These are phyloP conservation scores for Termitomyces sp. DNA, from an alignment of 768 basidiomycete genomes.

Conservation along the genomic window DNA sequence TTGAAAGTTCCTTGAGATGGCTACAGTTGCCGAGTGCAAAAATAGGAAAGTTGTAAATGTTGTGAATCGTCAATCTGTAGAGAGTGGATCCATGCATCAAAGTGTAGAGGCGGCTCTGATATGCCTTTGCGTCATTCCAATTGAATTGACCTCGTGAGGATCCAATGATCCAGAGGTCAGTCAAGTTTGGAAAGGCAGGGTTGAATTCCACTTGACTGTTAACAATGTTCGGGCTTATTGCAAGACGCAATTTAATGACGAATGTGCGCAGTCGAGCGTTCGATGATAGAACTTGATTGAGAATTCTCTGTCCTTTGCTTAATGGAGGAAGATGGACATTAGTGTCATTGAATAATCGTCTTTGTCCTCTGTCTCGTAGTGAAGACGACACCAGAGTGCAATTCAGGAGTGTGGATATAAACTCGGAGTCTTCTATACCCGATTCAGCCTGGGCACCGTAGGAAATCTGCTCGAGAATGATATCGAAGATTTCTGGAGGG, in stretches of 20 bases:
- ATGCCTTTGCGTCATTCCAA: neutral
- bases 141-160: neutral
- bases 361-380: neutral
- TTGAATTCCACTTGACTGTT: neutral
- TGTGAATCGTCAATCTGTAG: neutral
- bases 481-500: neutral
- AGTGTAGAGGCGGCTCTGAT: neutral
- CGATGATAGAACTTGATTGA: neutral
- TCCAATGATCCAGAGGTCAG: neutral
- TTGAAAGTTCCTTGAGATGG: neutral
- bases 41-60: neutral
- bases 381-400: neutral
- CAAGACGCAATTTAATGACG: neutral
- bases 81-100: neutral
- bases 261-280: neutral
- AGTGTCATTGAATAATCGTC: neutral
- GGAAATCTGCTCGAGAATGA: neutral
- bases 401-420: neutral
- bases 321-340: neutral
- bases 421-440: neutral
- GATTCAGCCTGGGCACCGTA: neutral
- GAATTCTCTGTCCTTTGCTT: too few species aligned
- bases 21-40: neutral
- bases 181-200: neutral
- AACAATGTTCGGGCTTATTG: neutral